Evolutionary conservation across 805 yeast species (phyloP), one percentile per base, ranked within the genome.

Genomic region (Cyberlindnera amylophila): DNA sequence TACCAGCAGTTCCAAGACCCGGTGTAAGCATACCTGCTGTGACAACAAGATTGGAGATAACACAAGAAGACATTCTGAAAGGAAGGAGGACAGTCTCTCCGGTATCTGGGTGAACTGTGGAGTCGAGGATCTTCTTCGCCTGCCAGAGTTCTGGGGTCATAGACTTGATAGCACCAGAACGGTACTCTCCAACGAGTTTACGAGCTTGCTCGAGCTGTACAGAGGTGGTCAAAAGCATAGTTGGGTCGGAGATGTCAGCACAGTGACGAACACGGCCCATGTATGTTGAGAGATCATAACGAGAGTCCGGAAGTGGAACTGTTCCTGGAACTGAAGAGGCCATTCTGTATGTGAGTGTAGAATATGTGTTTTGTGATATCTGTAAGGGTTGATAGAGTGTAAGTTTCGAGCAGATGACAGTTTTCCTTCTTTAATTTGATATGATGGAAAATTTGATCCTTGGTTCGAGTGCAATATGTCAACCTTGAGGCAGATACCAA

Each of bases 1-100:
- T 91, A 30, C 99, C 99, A 0, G 75, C 79, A 9, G 89, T 80
- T 9, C 96, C 95, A 59, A 93, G 64, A 42, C 86, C 85, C 7
- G 99, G 99, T 1, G 97, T 91, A 51, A 93, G 75, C 99, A 93
- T 93, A 51, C 99, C 99, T 4, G 85, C 91, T 6, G 98, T 91
- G 38, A 93, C 98, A 17, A 91, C 91, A 64, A 93, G 67, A 63
- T 93, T 93, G 10, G 96, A 87, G 41, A 93, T 69, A 14, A 93
- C 99, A 68, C 93, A 88, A 26, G 91, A 83, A 18, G 96, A 88
- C 99, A 93, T 93, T 66, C 99, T 77, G 67, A 93, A 93, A 3
- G 99, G 99, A 41, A 93, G 70, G 23, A 86, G 61, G 11, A 93
- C 96, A 1, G 95, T 85, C 55, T 88, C 93, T 1, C 97, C 96